A percentile compares a stretch with the other conserved stretches of the same genome.
phyloP scores from a whole-genome alignment of 2,329 filamentous ascomycete species.

The Diaporthe sp. region DNA sequence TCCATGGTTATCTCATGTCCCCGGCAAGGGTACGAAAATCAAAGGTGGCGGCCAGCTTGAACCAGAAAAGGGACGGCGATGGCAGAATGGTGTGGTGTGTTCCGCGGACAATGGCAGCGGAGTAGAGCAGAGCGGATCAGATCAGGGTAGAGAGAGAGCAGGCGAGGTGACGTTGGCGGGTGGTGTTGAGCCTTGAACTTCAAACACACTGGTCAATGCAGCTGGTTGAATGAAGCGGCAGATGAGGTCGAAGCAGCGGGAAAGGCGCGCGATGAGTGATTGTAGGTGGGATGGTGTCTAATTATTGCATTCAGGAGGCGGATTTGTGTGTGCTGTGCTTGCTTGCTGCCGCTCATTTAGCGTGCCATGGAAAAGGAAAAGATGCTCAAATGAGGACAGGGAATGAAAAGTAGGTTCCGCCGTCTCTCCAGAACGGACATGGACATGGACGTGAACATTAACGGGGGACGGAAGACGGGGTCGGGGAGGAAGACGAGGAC shows the following conservation, averaged over 20 bases:
- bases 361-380: conserved; percentile 14
- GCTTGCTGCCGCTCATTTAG: not conserved
- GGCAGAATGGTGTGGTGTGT: not conserved
- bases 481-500: not conserved
- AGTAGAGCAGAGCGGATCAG: no score
- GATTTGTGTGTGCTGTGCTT: not conserved
- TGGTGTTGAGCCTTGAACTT: not conserved
- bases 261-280: not conserved
- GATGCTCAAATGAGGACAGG: not conserved
- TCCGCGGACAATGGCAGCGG: not conserved
- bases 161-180: not conserved
- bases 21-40: not conserved
- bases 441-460: not conserved
- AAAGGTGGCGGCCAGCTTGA: not conserved
- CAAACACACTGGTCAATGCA: not conserved
- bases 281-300: conserved; percentile 6
- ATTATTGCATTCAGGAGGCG: conserved; percentile 15
- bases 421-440: not conserved
- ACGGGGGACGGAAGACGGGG: not conserved
- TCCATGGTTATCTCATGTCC: conserved; percentile 34
- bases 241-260: not conserved
- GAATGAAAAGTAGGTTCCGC: conserved; percentile 5
- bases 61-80: not conserved
- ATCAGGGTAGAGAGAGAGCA: not conserved
- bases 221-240: not conserved